Evolutionary conservation across 345 rosid genomes (phyloP).

Genomic region (Adansonia digitata): DNA sequence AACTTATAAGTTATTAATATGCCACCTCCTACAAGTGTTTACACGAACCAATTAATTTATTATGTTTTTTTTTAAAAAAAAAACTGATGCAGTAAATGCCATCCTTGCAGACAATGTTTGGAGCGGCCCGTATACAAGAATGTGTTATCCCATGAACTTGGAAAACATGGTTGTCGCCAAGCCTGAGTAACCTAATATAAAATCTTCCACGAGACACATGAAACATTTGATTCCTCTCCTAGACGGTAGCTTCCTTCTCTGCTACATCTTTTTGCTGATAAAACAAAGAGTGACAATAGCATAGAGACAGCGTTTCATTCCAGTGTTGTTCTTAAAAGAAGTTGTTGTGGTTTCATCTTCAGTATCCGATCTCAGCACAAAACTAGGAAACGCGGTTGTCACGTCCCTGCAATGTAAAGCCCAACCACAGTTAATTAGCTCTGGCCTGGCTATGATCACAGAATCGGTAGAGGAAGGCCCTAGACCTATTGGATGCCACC

Average conservation of each 20-base stretch:
- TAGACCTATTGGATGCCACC: too few relatives aligned
- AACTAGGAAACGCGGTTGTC: constrained; percentile 2
- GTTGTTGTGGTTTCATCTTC: constrained; percentile 18
- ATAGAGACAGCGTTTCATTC: neutral
- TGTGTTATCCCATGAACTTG: constrained; percentile 72
- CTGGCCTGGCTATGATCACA: neutral
- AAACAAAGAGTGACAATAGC: neutral
- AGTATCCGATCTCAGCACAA: constrained; percentile 18
- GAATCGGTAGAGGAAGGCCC: too few relatives aligned
- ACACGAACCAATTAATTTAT: too few relatives aligned
- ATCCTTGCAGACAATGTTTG: constrained; percentile 84
- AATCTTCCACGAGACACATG: neutral
- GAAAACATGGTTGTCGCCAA: constrained; percentile 44
- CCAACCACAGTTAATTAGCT: neutral
- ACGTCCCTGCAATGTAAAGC: constrained; percentile 5
- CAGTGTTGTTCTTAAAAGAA: neutral
- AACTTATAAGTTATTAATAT: too few relatives aligned
- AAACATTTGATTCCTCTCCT: too few relatives aligned
- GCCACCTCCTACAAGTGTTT: too few relatives aligned
- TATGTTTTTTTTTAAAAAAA: too few relatives aligned
- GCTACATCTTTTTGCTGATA: neutral
- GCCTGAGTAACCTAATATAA: neutral
- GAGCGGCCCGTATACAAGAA: constrained; percentile 65
- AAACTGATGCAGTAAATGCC: constrained; percentile 68
- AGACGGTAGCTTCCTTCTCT: neutral